Conservation (phyloP, 1,139 yeast genomes). For the Geotrichum macrosporum region DNA sequence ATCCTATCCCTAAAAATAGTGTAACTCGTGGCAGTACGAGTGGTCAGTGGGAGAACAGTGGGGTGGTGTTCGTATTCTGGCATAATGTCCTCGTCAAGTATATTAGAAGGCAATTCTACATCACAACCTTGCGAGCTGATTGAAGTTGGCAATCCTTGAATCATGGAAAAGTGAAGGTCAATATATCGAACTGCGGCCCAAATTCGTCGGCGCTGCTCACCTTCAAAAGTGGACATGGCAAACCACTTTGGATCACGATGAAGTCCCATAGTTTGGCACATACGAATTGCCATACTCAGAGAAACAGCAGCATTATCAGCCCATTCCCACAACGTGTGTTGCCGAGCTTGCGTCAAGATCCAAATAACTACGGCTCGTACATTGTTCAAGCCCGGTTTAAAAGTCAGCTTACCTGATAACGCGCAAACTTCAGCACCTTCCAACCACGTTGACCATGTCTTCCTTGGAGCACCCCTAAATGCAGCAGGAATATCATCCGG, state of each 20-base stretch:
- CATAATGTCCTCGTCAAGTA: slow-evolving; percentile 27
- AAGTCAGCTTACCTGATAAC: slow-evolving; percentile 32
- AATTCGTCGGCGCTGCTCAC: slow-evolving; percentile 34
- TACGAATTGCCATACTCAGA: slow-evolving; percentile 32
- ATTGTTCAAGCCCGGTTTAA: slow-evolving; percentile 35
- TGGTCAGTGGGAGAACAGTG: not conserved
- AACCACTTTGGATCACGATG: slow-evolving; percentile 40
- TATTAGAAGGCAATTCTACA: slow-evolving; percentile 31
- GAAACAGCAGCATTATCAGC: slow-evolving; percentile 32
- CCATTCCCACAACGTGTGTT: slow-evolving; percentile 28
- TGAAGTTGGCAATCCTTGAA: slow-evolving; percentile 36
- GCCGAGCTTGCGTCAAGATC: slow-evolving; percentile 31
- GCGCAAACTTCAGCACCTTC: slow-evolving; percentile 34
- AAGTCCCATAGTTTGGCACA: slow-evolving; percentile 37
- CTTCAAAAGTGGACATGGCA: slow-evolving; percentile 33
- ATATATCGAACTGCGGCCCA: slow-evolving; percentile 33
- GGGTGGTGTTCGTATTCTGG: slow-evolving; percentile 12
- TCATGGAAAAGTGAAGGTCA: slow-evolving; percentile 32
- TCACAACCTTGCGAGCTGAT: slow-evolving; percentile 23
- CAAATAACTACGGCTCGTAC: slow-evolving; percentile 35
- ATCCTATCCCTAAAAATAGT: slow-evolving; percentile 11
- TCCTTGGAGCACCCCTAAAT: slow-evolving; percentile 25
- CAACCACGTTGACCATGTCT: slow-evolving; percentile 33
- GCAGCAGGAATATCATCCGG: slow-evolving; percentile 25
- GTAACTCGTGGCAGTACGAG: slow-evolving; percentile 8